Evolutionary conservation across 2,329 filamentous ascomycete species (phyloP).

Genomic region (Epichloe brachyelytri): DNA sequence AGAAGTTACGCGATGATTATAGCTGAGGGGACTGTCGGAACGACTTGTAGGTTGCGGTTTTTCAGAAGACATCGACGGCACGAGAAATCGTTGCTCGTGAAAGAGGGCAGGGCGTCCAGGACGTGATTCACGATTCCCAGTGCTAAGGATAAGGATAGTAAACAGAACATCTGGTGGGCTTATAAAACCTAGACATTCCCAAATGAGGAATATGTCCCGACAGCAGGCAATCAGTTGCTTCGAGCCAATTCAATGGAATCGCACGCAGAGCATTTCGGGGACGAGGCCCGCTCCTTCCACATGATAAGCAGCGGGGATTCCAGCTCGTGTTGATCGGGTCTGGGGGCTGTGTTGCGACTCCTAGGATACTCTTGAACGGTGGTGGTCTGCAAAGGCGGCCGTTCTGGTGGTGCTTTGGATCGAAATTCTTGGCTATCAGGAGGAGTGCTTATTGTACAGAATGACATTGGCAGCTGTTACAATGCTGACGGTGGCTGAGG

Average conservation of each 20-base stretch:
- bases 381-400: no score
- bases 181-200: neutral
- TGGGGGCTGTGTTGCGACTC: neutral
- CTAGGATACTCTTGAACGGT: no score
- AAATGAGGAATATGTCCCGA: neutral
- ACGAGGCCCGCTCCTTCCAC: neutral
- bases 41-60: neutral
- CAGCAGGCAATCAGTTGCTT: neutral
- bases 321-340: neutral
- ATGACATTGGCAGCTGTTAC: no score
- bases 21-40: neutral
- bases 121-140: neutral
- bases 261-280: neutral
- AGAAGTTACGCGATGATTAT: neutral
- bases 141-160: neutral
- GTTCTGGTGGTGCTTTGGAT: no score
- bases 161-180: neutral
- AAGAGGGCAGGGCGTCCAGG: neutral
- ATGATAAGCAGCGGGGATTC: neutral
- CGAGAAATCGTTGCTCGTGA: neutral
- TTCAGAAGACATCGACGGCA: neutral
- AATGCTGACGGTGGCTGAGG: no score
- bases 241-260: neutral
- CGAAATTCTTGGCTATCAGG: no score
- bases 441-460: no score